These are phyloP conservation scores for Ricinus communis DNA, from an alignment of 345 rosid genomes.

Conservation along the genomic window DNA sequence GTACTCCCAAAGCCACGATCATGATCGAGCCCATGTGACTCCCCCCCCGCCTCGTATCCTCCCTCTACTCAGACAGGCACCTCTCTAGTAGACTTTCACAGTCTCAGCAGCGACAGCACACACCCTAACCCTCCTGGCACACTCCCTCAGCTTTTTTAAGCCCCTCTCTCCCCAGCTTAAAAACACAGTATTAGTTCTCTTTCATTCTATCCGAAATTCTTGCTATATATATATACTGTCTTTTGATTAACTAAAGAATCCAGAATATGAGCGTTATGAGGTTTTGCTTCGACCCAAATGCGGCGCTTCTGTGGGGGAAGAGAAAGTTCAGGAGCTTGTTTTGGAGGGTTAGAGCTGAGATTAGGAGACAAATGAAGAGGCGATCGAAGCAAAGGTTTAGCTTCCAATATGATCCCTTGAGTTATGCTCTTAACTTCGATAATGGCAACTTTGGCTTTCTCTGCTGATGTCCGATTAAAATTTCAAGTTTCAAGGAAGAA, in stretches of 20 bases:
- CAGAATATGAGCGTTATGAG: slow-evolving; percentile 25
- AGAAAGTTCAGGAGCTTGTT: slow-evolving; percentile 55
- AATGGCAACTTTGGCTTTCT: slow-evolving; percentile 62
- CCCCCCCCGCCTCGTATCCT: no score
- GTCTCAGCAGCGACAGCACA: slow-evolving; percentile 10
- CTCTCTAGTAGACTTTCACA: not conserved
- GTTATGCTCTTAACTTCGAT: slow-evolving; percentile 84
- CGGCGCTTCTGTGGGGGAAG: slow-evolving; percentile 41
- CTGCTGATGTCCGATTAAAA: slow-evolving; percentile 42
- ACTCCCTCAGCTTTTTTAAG: not conserved
- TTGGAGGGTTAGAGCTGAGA: slow-evolving; percentile 57
- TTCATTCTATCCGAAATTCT: no score
- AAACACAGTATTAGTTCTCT: not conserved
- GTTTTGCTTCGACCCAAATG: slow-evolving; percentile 35
- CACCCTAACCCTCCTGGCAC: not conserved
- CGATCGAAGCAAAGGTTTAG: slow-evolving; percentile 45
- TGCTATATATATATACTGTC: no score
- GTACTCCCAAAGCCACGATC: not conserved
- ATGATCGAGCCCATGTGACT: slow-evolving; percentile 10
- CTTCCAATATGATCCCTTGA: slow-evolving; percentile 70
- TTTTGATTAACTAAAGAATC: no score
- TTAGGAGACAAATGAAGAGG: slow-evolving; percentile 44
- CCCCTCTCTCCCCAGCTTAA: not conserved
- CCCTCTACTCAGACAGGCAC: not conserved
- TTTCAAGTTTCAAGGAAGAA: no score